These are phyloP conservation scores for Jackrogersella multiformis DNA, from an alignment of 495 filamentous ascomycete species.

Conservation along the genomic window DNA sequence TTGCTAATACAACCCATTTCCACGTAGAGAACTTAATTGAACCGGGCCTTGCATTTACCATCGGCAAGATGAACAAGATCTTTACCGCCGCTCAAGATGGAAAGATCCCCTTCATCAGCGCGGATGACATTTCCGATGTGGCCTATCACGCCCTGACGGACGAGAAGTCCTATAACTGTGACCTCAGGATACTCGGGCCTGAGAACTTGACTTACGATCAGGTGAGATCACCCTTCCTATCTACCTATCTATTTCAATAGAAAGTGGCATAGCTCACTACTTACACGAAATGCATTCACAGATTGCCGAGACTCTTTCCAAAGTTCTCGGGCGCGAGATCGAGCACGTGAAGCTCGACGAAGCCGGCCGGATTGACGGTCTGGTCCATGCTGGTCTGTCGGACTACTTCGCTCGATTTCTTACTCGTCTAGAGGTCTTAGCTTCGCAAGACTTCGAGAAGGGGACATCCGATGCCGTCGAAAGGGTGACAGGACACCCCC, in stretches of 20 bases:
- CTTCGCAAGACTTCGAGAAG: background rate
- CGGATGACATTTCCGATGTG: conserved; percentile 58
- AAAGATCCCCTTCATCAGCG: conserved; percentile 58
- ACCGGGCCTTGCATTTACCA: background rate
- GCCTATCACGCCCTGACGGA: conserved; percentile 55
- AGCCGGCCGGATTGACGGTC: conserved; percentile 9
- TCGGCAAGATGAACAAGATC: conserved; percentile 43
- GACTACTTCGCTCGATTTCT: background rate
- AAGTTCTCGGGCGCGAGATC: conserved; percentile 23
- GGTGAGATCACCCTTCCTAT: conserved; percentile 41
- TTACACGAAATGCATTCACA: background rate
- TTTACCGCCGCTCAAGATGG: conserved; percentile 56
- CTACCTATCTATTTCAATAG: background rate
- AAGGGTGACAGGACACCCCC: background rate
- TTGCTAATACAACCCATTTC: background rate
- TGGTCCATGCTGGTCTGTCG: background rate
- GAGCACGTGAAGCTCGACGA: conserved; percentile 28
- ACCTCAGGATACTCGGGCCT: conserved; percentile 56
- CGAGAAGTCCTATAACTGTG: conserved; percentile 52
- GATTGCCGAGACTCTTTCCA: conserved; percentile 26
- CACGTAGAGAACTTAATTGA: background rate
- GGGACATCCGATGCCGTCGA: background rate
- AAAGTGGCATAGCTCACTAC: background rate
- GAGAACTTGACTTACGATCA: conserved; percentile 58
- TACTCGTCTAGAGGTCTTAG: background rate